Conservation (phyloP, 345 rosid genomes). For the Moringa oleifera region DNA sequence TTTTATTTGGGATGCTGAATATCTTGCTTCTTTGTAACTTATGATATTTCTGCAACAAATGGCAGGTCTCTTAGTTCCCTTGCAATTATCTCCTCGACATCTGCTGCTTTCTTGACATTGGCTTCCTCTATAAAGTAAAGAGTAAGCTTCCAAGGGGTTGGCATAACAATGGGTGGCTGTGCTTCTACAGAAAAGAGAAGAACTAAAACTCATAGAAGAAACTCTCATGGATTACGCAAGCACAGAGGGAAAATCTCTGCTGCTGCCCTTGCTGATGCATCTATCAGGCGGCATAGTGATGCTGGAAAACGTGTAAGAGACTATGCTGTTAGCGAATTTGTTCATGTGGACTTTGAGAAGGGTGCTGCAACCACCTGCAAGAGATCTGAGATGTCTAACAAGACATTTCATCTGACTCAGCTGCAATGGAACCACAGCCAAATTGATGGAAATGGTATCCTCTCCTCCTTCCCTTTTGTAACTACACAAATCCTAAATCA, state of each 20-base stretch:
- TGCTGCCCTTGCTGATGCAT: slow-evolving; percentile 33
- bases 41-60: slow-evolving; percentile 2
- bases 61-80: slow-evolving; percentile 6
- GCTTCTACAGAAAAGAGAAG: slow-evolving; percentile 37
- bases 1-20: too few relatives aligned
- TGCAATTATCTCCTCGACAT: neutral
- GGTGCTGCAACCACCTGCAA: slow-evolving; percentile 46
- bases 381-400: slow-evolving; percentile 52
- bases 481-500: neutral
- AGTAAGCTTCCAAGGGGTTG: slow-evolving; percentile 14
- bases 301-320: slow-evolving; percentile 39
- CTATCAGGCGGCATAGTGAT: slow-evolving; percentile 35
- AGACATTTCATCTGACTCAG: slow-evolving; percentile 58
- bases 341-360: slow-evolving; percentile 53
- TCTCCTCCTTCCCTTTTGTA: neutral
- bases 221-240: slow-evolving; percentile 23
- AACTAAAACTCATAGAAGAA: slow-evolving; percentile 21
- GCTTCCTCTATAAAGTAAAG: neutral
- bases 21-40: neutral
- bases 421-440: slow-evolving; percentile 76
- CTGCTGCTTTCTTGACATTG: neutral
- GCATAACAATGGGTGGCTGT: slow-evolving; percentile 67
- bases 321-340: slow-evolving; percentile 42
- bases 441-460: slow-evolving; percentile 50
- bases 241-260: slow-evolving; percentile 42